These are phyloP conservation scores for Cercospora berteroae DNA, from an alignment of 2,329 filamentous ascomycete genomes.

Conservation along the genomic window DNA sequence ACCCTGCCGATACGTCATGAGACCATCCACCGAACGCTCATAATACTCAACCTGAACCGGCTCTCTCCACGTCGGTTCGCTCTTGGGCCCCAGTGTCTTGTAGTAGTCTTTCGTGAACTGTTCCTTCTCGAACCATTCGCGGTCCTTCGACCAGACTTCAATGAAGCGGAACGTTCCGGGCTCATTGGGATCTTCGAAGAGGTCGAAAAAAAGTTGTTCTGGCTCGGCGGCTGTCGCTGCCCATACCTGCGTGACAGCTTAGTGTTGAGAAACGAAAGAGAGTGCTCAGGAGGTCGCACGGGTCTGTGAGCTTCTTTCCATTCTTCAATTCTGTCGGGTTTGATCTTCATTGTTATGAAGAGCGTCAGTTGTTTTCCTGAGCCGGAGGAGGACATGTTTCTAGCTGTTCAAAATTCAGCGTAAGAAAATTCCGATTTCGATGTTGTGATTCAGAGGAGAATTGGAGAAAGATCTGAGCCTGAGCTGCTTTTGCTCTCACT, in stretches of 20 bases:
- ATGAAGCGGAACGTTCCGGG: constrained; percentile 24
- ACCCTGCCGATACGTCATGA: constrained; percentile 15
- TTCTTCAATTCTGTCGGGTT: constrained; percentile 22
- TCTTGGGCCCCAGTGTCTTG: constrained; percentile 21
- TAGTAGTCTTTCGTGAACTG: constrained; percentile 29
- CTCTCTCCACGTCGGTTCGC: constrained; percentile 21
- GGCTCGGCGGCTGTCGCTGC: constrained; percentile 23
- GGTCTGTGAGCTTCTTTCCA: constrained; percentile 29
- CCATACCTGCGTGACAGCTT: neutral
- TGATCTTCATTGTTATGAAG: constrained; percentile 27
- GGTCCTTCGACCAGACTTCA: constrained; percentile 23
- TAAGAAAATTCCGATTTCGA: neutral
- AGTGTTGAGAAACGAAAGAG: no score
- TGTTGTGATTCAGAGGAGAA: neutral
- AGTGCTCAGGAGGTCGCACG: constrained; percentile 23
- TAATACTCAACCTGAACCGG: constrained; percentile 24
- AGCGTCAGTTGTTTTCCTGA: constrained; percentile 21
- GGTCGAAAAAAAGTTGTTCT: constrained; percentile 26
- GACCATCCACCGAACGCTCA: constrained; percentile 22
- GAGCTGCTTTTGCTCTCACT: neutral
- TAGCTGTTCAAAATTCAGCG: neutral
- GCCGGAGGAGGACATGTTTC: neutral
- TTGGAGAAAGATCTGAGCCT: neutral
- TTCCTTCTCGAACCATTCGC: constrained; percentile 25
- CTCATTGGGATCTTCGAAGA: constrained; percentile 22